These are phyloP conservation scores for Pseudocercospora musae DNA, from an alignment of 2,329 filamentous ascomycete genomes.

Conservation along the genomic window DNA sequence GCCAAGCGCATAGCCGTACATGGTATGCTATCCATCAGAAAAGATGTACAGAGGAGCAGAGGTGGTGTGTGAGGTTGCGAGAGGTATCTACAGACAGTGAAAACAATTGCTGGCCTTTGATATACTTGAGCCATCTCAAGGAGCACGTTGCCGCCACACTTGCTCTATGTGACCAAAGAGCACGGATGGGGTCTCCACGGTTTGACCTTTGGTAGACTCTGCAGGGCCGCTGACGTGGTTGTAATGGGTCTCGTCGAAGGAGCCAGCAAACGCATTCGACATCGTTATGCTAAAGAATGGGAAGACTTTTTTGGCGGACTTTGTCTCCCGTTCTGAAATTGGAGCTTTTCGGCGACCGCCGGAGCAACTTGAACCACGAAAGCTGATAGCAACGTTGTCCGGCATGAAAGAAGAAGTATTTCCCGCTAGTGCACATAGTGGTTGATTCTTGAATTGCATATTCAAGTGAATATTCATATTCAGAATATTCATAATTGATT, in stretches of 20 bases:
- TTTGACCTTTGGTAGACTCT: neutral
- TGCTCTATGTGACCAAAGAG: neutral
- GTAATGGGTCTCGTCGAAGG: neutral
- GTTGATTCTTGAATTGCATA: too few species aligned
- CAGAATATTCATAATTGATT: too few species aligned
- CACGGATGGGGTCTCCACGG: slow-evolving; percentile 1
- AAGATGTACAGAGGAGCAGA: neutral
- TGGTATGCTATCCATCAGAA: neutral
- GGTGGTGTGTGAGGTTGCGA: slow-evolving; percentile 2
- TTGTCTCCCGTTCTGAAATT: neutral
- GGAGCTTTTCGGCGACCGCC: neutral
- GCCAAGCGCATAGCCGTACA: slow-evolving; percentile 25
- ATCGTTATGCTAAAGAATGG: neutral
- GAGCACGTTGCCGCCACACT: neutral
- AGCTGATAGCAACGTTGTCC: neutral
- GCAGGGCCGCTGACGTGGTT: neutral
- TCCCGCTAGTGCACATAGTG: too few species aligned
- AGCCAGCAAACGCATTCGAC: too few species aligned
- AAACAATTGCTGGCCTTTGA: neutral
- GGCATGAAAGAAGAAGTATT: too few species aligned
- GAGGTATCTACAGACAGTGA: neutral
- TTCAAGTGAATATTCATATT: too few species aligned
- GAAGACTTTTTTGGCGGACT: neutral
- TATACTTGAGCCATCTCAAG: neutral
- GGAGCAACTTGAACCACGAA: neutral